A percentile compares a stretch with the other conserved stretches of the same genome.
phyloP scores from a whole-genome alignment of 208 protist species.

The Herpetomonas samuelpessoai region DNA sequence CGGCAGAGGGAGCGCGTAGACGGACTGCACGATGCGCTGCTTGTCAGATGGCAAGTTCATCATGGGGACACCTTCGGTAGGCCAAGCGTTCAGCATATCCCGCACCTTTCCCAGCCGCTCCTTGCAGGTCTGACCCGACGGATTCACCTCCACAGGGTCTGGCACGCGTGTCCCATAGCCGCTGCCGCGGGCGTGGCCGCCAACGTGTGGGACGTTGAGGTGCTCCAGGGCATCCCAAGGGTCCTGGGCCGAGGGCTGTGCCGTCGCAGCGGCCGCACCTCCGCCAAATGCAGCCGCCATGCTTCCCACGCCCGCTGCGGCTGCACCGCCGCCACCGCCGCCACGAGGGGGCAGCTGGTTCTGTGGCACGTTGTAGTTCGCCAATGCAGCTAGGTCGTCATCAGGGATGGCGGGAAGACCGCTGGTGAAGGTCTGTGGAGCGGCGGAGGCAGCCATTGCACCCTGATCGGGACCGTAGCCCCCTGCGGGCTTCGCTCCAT shows the following conservation, averaged over 20 bases:
- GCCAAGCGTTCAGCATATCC: slow-evolving; percentile 54
- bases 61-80: slow-evolving; percentile 36
- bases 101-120: slow-evolving; percentile 47
- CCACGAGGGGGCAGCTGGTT: slow-evolving; percentile 14
- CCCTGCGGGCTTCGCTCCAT: background rate
- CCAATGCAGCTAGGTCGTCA: slow-evolving; percentile 48
- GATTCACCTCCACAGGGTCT: slow-evolving; percentile 57
- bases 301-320: background rate
- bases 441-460: background rate
- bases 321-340: background rate
- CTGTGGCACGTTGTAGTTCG: slow-evolving; percentile 47
- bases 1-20: slow-evolving; percentile 60
- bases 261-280: slow-evolving; percentile 2
- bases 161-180: slow-evolving; percentile 18
- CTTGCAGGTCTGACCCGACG: slow-evolving; percentile 34
- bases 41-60: slow-evolving; percentile 27
- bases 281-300: background rate
- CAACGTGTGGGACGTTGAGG: slow-evolving; percentile 45
- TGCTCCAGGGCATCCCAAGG: slow-evolving; percentile 45
- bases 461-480: slow-evolving; percentile 4
- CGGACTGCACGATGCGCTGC: slow-evolving; percentile 37
- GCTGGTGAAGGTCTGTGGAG: slow-evolving; percentile 16
- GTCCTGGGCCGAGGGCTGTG: background rate
- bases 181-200: slow-evolving; percentile 6
- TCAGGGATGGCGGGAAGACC: slow-evolving; percentile 46